phyloP scores from a whole-genome alignment of 108 stramenopile genomes.

The Cyclostephanos invisitatus region DNA sequence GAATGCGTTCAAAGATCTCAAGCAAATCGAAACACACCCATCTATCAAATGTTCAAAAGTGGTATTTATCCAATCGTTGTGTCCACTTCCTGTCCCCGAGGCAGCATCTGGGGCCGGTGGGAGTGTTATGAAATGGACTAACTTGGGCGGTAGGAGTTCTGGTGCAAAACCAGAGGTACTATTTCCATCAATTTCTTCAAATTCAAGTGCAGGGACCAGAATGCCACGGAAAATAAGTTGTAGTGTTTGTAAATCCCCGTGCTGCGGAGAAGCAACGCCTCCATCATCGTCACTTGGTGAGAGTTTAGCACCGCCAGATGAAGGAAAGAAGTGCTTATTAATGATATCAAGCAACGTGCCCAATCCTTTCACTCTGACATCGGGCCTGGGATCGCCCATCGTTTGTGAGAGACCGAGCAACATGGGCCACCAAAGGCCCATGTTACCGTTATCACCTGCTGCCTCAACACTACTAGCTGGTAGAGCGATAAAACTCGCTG shows the following conservation, averaged over 20 bases:
- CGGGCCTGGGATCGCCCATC: constrained; percentile 80
- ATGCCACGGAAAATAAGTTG: constrained; percentile 83
- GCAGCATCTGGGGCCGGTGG: constrained; percentile 26
- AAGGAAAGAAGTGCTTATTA: constrained; percentile 69
- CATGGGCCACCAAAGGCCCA: constrained; percentile 97
- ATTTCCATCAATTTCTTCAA: constrained; percentile 62
- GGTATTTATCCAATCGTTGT: constrained; percentile 68
- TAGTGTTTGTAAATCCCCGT: constrained; percentile 74
- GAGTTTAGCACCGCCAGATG: constrained; percentile 7
- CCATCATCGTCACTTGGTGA: constrained; percentile 18
- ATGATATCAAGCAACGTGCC: constrained; percentile 64
- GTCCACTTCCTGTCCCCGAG: constrained; percentile 20
- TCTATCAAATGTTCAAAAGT: constrained; percentile 84
- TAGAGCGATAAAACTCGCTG: constrained; percentile 6
- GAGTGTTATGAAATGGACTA: constrained; percentile 64
- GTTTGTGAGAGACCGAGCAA: constrained; percentile 86
- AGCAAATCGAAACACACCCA: constrained; percentile 72
- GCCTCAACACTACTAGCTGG: constrained; percentile 27
- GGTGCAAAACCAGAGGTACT: constrained; percentile 46
- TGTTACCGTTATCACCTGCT: constrained; percentile 50
- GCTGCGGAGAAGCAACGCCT: constrained; percentile 24
- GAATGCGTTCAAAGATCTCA: constrained; percentile 63
- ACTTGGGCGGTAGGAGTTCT: constrained; percentile 68
- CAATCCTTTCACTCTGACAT: constrained; percentile 67
- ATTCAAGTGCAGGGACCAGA: constrained; percentile 82